Evolutionary conservation across 225 moss, liverwort and hornwort species (phyloP).

Genomic region (Marchantia paleacea): DNA sequence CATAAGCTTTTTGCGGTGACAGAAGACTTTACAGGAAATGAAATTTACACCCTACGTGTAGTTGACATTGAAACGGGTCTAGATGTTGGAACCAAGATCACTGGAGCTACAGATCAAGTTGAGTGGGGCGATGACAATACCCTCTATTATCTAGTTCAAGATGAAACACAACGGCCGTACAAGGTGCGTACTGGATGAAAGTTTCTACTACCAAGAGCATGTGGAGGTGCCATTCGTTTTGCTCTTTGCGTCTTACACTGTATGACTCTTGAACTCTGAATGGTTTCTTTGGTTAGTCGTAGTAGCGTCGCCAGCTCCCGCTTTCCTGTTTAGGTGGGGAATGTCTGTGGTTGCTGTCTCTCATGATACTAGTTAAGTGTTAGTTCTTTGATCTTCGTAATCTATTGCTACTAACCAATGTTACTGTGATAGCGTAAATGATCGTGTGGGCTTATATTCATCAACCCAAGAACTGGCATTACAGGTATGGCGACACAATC

Average conservation of each 20-base stretch:
- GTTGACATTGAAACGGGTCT: slow-evolving; percentile 65
- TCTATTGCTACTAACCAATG: neutral
- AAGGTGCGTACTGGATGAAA: slow-evolving; percentile 51
- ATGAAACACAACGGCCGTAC: slow-evolving; percentile 80
- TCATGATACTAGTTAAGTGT: neutral
- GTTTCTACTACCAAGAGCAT: neutral
- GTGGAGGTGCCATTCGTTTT: neutral
- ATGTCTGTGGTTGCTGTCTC: too few species aligned
- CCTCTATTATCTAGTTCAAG: slow-evolving; percentile 74
- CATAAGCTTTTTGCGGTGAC: slow-evolving; percentile 81
- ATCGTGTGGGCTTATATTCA: neutral
- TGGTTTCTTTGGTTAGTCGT: too few species aligned
- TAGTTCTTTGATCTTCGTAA: neutral
- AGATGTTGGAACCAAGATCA: slow-evolving; percentile 54
- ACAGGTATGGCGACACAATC: slow-evolving; percentile 82
- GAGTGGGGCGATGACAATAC: slow-evolving; percentile 76
- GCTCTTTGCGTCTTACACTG: too few species aligned
- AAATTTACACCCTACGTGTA: slow-evolving; percentile 73
- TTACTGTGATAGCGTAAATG: too few species aligned
- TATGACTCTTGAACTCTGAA: too few species aligned
- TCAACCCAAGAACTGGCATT: slow-evolving; percentile 18
- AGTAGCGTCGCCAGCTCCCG: too few species aligned
- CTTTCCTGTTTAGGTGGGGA: too few species aligned
- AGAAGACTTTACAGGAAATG: slow-evolving; percentile 80
- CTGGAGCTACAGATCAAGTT: slow-evolving; percentile 52